Conservation (phyloP, 257 asterid genomes). For the Solanum pinnatisectum region DNA sequence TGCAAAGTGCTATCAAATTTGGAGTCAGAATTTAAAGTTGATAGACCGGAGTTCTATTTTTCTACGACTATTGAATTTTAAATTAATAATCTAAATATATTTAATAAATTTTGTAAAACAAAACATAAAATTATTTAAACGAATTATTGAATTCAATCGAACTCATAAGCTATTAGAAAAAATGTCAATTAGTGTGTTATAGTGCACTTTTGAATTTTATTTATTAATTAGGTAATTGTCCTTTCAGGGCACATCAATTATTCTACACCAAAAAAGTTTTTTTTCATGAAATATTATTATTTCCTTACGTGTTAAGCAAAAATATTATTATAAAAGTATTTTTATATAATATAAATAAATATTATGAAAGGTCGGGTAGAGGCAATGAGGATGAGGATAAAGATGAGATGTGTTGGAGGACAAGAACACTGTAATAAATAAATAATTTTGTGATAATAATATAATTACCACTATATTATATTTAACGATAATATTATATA, state of each 20-base stretch:
- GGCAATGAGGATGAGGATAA: background rate
- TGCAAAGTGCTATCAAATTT: background rate
- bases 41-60: accelerated
- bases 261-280: background rate
- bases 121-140: background rate
- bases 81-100: background rate
- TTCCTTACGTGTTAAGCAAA: too few species aligned
- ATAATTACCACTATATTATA: too few species aligned
- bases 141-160: background rate
- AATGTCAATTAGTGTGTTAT: background rate
- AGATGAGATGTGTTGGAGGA: background rate
- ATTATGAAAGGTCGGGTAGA: background rate
- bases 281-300: too few species aligned
- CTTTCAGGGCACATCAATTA: background rate
- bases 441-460: too few species aligned
- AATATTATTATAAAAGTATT: too few species aligned
- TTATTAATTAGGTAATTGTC: background rate
- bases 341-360: too few species aligned
- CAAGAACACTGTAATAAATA: too few species aligned
- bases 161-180: background rate
- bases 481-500: too few species aligned
- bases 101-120: background rate
- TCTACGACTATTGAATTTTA: background rate
- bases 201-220: background rate
- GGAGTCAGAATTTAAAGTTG: background rate